phyloP scores from a whole-genome alignment of 2,329 filamentous ascomycete species.

The Scedosporium minutisporum region DNA sequence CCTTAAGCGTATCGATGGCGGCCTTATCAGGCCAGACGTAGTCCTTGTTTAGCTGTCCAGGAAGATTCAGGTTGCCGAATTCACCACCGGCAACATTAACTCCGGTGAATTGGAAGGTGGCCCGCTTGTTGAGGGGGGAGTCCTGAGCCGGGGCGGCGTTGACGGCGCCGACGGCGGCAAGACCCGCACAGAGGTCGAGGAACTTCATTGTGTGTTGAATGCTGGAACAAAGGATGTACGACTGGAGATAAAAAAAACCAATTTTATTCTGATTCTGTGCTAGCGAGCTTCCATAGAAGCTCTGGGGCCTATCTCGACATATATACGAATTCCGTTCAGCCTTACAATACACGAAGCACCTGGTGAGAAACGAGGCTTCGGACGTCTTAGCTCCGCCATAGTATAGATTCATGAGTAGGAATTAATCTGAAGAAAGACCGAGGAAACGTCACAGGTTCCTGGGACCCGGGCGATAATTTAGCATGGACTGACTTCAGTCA shows the following conservation, averaged over 20 bases:
- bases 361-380: not conserved
- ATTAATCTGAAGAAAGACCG: conserved; percentile 3
- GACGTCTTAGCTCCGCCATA: conserved; percentile 4
- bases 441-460: not conserved
- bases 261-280: not conserved
- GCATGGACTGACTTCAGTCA: too few relatives aligned
- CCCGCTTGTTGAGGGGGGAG: not conserved
- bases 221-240: not conserved
- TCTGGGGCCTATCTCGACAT: not conserved
- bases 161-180: not conserved
- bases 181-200: not conserved
- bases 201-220: not conserved
- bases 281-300: not conserved
- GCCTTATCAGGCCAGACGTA: conserved; percentile 51
- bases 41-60: conserved; percentile 48
- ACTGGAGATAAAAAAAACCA: not conserved
- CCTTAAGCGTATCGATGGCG: conserved; percentile 35
- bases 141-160: not conserved
- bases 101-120: conserved; percentile 15
- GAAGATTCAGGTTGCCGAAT: conserved; percentile 48
- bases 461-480: not conserved
- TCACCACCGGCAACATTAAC: conserved; percentile 47
- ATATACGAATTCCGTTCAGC: not conserved
- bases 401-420: not conserved
- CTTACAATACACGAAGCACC: not conserved